Conservation (phyloP, 2,329 filamentous ascomycete genomes). For the Onygenales sp. region DNA sequence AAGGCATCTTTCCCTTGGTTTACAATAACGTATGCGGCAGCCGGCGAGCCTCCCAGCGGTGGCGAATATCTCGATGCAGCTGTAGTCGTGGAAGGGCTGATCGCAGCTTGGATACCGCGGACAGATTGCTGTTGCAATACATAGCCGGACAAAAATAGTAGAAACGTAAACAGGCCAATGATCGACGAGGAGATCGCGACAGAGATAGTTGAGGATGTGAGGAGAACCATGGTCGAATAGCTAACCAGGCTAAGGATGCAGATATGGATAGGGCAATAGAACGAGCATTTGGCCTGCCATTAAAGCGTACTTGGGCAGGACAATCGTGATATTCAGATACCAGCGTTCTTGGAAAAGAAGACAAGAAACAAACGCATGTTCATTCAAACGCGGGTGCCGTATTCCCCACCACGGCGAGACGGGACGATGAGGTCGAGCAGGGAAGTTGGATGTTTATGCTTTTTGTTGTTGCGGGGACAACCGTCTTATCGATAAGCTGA, state of each 20-base stretch:
- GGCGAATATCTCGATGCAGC: background rate
- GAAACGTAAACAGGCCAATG: slow-evolving; percentile 66
- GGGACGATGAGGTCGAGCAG: background rate
- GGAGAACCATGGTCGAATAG: slow-evolving; percentile 32
- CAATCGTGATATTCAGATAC: too few species aligned
- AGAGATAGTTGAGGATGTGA: slow-evolving; percentile 36
- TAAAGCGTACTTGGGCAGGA: background rate
- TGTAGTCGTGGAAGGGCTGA: background rate
- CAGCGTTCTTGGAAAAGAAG: too few species aligned
- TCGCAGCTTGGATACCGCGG: slow-evolving; percentile 52
- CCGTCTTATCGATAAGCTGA: slow-evolving; percentile 1
- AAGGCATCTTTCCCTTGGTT: background rate
- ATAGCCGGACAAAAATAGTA: slow-evolving; percentile 83
- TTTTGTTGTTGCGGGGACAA: background rate
- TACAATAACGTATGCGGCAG: background rate
- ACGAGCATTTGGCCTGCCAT: background rate
- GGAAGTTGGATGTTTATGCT: background rate
- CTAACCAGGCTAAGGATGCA: background rate
- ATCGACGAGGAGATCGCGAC: slow-evolving; percentile 33
- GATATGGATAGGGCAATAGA: background rate
- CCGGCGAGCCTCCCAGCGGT: background rate
- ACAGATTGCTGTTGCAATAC: slow-evolving; percentile 80
- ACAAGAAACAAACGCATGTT: background rate
- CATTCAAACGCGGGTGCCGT: background rate
- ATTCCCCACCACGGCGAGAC: background rate